Base-by-base conservation (phyloP, 768 basidiomycete genomes). In the Suillus cothurnatus region DNA sequence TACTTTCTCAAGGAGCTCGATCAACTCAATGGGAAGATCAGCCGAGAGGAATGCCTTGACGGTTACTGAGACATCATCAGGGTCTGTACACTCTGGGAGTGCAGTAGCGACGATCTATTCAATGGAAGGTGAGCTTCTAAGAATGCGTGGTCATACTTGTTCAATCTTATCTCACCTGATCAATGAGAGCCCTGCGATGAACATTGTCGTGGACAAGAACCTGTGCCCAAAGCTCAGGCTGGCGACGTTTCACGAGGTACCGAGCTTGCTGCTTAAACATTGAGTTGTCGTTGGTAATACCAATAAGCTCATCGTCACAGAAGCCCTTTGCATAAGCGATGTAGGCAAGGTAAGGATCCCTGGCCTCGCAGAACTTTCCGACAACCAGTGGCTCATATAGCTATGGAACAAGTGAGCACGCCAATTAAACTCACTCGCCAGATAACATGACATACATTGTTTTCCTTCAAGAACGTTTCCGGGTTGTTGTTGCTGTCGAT, bases 241-340 rank as follows among this genome's bases (percentile, higher is more conserved):
- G 89, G 67, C 97, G 93, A 71, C 97, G 90, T 79, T 96, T 97
- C 74, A 98, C 93, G 64, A 99, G 88, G 79, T 99, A 99, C 34
- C 97, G 91, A 61, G 97, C 94, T 78, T 99, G 97, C 73, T 99
- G 97, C 80, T 99, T 99, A 86, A 96, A 99, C 97, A 99, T 99
- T 15, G 95, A 90, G 81, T 99, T 99, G 69, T 97, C 96, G 74
- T 99, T 99, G 57, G 97, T 99, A 76, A 99, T 97, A 26, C 88
- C 77, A 73, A 99, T 96, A 66, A 99, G 86, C 78, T 99, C 97
- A 6, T 99, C 95, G 69, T 99, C 97, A 74, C 97, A 99, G 78
- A 98, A 92, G 64, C 97, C 97, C 76, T 99, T 99, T 43, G 97
- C 97, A 74, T 99, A 99, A 0, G 97, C 97, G 71, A 99, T 99